A percentile compares a stretch with the other conserved stretches of the same genome.
These are phyloP conservation scores for Pythium plurisporium DNA, from an alignment of 352 stramenopile species.

Conservation along the genomic window DNA sequence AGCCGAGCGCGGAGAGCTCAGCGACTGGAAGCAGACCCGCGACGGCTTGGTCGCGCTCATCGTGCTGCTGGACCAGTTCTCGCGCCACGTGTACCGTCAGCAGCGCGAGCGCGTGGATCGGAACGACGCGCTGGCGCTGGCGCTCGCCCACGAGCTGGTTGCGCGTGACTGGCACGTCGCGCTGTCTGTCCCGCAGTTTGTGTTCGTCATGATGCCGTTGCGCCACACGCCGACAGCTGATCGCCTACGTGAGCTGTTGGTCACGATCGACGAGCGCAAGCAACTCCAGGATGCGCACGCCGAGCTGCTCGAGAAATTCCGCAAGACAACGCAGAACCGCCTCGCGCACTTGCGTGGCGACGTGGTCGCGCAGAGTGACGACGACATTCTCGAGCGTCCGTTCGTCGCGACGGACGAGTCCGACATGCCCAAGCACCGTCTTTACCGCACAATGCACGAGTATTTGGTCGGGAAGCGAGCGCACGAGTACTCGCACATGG, in stretches of 20 bases:
- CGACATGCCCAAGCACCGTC: conserved; percentile 58
- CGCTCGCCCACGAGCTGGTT: conserved; percentile 44
- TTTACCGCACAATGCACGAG: conserved; percentile 69
- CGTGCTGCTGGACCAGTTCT: conserved; percentile 86
- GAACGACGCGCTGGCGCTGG: conserved; percentile 50
- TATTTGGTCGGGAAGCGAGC: conserved; percentile 56
- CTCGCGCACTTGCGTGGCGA: conserved; percentile 50
- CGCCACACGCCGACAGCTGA: conserved; percentile 71
- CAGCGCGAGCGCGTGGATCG: conserved; percentile 20
- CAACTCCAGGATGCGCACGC: conserved; percentile 42
- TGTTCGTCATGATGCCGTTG: conserved; percentile 85
- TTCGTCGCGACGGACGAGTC: conserved; percentile 62
- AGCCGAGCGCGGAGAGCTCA: conserved; percentile 44
- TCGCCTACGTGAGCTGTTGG: conserved; percentile 47
- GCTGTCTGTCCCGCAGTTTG: conserved; percentile 51
- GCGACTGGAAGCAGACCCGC: conserved; percentile 35
- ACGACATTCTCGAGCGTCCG: conserved; percentile 68
- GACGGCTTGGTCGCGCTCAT: conserved; percentile 70
- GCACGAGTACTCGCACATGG: conserved; percentile 38
- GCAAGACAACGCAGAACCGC: conserved; percentile 72
- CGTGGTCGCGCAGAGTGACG: conserved; percentile 25
- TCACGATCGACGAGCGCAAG: conserved; percentile 41
- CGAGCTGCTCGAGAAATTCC: conserved; percentile 78
- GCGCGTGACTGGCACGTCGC: conserved; percentile 41
- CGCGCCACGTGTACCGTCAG: conserved; percentile 67